Base-by-base conservation (phyloP, 148 eudicot species). In the Rhododendron ferrugineum region DNA sequence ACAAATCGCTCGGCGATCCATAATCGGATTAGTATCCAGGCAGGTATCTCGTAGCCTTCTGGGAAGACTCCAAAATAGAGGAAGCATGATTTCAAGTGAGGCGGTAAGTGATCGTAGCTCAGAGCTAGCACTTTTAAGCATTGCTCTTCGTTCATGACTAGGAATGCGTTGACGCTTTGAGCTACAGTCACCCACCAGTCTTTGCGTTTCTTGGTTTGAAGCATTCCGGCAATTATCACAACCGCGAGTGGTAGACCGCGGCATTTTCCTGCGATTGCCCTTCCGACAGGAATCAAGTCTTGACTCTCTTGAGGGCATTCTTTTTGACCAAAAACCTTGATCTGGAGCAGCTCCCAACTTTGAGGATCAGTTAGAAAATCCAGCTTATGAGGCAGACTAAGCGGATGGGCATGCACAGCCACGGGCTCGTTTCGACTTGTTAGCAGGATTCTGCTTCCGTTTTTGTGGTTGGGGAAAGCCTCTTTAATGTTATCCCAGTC, bases 1-100 rank as follows among this genome's bases (percentile, higher is more conserved):
- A 89, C 84, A 52, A 90, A 87, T 30, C 91, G 88, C 77, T 90
- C 92, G 1, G 92, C 87, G 0, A 87, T 46, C 92, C 91, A 91
- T 16, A 91, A n/a, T 10, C 78, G 72, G 5, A 89, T 70, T n/a
- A 91, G 49, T 60, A 72, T 82, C 76, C 84, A 82, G 11, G 26
- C 37, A 2, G 84, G 84, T n/a, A 82, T 82, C n/a, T 42, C 42
- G 11, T 15, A 82, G 42, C 26, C 84, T 30, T 44, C 42, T 6
- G 78, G 84, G 42, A 82, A 82, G 14, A 28, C 78, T 15, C 77
- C 84, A 28, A 66, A 68, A 46, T 82, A 82, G 11, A 87, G 86
- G 83, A 89, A 89, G 80, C 92, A 90, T 2, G 85, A 52, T 46
- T 89, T 89, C 76, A 90, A 85, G 83, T 89, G 82, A 54, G 76